phyloP scores from a whole-genome alignment of 2,329 filamentous ascomycete genomes.

The Arthrobotrys musiformis region DNA sequence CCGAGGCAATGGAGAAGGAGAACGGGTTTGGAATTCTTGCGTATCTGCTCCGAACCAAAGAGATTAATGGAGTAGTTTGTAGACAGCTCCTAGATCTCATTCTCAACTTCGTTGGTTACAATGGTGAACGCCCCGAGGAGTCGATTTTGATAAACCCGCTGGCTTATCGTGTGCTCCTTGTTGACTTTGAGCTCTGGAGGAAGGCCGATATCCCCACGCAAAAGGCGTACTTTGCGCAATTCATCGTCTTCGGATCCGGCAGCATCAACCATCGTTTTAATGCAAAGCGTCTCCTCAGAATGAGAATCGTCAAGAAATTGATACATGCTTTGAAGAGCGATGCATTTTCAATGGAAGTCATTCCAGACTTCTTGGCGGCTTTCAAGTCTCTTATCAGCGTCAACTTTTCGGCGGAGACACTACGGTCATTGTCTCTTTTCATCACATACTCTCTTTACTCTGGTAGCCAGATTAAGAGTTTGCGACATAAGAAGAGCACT shows the following conservation, averaged over 20 bases:
- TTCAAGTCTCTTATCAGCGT: constrained; percentile 82
- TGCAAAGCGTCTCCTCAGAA: constrained; percentile 82
- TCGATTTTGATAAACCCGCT: constrained; percentile 96
- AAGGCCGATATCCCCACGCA: constrained; percentile 80
- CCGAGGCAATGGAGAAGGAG: constrained; percentile 96
- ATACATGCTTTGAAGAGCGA: constrained; percentile 92
- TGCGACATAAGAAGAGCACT: constrained; percentile 66
- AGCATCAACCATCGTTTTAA: constrained; percentile 96
- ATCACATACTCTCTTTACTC: constrained; percentile 91
- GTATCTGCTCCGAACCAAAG: constrained; percentile 77
- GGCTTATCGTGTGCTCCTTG: constrained; percentile 88
- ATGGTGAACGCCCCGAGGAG: constrained; percentile 79
- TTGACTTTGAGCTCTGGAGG: constrained; percentile 94
- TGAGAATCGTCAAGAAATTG: constrained; percentile 90
- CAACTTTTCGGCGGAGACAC: constrained; percentile 83
- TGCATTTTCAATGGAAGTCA: constrained; percentile 75
- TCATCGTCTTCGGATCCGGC: constrained; percentile 84
- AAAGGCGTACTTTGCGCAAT: constrained; percentile 91
- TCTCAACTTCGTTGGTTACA: constrained; percentile 88
- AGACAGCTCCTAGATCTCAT: constrained; percentile 77
- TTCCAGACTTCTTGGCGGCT: constrained; percentile 80
- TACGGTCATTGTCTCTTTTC: constrained; percentile 87
- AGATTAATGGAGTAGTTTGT: constrained; percentile 66
- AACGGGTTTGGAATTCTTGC: constrained; percentile 91
- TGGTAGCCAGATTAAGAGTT: constrained; percentile 62